Percentiles rank a stretch among this genome's conserved stretches.
phyloP scores from a whole-genome alignment of 768 basidiomycete genomes.

The Lactifluus piperatus region DNA sequence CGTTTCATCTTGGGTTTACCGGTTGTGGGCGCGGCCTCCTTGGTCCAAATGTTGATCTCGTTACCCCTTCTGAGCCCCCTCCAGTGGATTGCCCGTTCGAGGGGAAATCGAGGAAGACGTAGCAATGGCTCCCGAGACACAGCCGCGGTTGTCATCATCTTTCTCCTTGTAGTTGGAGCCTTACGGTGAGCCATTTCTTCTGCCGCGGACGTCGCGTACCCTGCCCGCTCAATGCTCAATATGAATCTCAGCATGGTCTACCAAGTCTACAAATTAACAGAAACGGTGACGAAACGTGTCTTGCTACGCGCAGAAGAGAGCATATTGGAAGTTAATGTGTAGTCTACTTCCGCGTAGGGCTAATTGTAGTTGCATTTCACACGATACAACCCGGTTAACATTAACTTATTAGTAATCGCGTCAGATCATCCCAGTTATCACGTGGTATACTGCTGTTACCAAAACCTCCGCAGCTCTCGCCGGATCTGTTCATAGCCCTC shows the following conservation, averaged over 20 bases:
- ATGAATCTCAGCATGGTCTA: constrained; percentile 47
- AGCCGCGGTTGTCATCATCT: constrained; percentile 54
- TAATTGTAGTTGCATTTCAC: background rate
- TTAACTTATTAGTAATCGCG: background rate
- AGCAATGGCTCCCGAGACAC: constrained; percentile 45
- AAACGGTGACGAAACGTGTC: constrained; percentile 47
- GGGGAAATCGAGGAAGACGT: constrained; percentile 47
- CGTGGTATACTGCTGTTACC: constrained; percentile 35
- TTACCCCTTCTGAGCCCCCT: constrained; percentile 57
- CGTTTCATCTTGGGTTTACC: constrained; percentile 75
- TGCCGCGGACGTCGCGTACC: background rate
- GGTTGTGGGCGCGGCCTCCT: constrained; percentile 65
- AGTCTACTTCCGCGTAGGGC: constrained; percentile 17
- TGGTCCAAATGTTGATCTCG: constrained; percentile 63
- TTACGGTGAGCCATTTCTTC: constrained; percentile 39
- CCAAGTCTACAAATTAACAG: constrained; percentile 60
- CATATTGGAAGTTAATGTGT: constrained; percentile 64
- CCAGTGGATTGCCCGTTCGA: constrained; percentile 60
- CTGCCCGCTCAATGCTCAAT: constrained; percentile 15
- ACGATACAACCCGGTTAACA: constrained; percentile 1
- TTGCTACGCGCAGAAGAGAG: constrained; percentile 70
- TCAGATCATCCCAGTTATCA: background rate
- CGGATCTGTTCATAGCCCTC: constrained; percentile 60
- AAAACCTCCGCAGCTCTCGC: constrained; percentile 61
- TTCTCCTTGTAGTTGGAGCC: constrained; percentile 53